A percentile compares a stretch with the other conserved stretches of the same genome.
Conservation (phyloP, 2,329 filamentous ascomycete genomes). For the Colletotrichum incanum region DNA sequence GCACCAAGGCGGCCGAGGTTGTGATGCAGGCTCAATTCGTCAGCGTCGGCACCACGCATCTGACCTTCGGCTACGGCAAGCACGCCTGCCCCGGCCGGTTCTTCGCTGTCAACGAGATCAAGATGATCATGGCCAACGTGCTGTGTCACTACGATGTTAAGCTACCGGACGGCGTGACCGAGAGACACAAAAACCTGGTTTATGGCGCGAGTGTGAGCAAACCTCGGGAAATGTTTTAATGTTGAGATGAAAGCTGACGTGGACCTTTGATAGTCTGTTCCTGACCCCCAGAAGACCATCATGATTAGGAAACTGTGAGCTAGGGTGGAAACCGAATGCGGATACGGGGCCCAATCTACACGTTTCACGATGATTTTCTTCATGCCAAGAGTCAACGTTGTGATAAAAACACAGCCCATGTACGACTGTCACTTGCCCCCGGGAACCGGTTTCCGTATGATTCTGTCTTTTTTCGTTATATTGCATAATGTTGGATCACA, state of each 20-base stretch:
- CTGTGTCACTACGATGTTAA: constrained; percentile 42
- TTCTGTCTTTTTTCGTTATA: no score
- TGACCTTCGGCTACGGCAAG: constrained; percentile 44
- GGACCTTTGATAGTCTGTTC: neutral
- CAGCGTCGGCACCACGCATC: constrained; percentile 49
- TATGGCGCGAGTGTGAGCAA: constrained; percentile 29
- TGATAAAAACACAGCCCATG: no score
- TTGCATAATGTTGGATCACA: no score
- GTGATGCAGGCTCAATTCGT: constrained; percentile 57
- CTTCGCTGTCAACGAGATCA: constrained; percentile 45
- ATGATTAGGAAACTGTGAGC: constrained; percentile 34
- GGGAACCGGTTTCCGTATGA: no score
- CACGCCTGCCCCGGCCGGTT: constrained; percentile 43
- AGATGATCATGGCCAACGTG: constrained; percentile 43
- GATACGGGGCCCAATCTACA: neutral
- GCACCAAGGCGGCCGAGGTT: constrained; percentile 42
- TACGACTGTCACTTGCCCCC: neutral
- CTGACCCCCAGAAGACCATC: constrained; percentile 32
- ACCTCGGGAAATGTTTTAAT: neutral
- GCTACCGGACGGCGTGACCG: constrained; percentile 27
- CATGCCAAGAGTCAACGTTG: neutral
- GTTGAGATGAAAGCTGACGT: constrained; percentile 12
- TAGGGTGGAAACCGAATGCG: neutral
- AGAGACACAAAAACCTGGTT: constrained; percentile 21
- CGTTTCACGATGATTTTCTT: neutral